Conservation (phyloP, 371 early-diverging fungal species). For the Rhizomucor pusillus region DNA sequence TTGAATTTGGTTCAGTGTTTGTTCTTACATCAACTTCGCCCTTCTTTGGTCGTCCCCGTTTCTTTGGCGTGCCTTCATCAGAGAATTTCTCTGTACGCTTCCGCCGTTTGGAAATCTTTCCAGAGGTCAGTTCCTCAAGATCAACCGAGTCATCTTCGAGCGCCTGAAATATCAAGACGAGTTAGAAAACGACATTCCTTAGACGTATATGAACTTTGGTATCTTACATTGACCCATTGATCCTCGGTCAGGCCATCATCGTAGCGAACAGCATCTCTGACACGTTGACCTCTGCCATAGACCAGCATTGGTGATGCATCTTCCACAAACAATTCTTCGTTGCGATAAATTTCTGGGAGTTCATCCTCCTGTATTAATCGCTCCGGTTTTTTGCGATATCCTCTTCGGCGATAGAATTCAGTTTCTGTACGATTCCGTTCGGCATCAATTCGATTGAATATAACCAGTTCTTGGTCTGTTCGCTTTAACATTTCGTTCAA, state of each 20-base stretch:
- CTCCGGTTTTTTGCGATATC: constrained; percentile 49
- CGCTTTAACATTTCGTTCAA: constrained; percentile 50
- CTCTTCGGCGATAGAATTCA: constrained; percentile 12
- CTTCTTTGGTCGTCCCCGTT: constrained; percentile 30
- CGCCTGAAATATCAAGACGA: constrained; percentile 27
- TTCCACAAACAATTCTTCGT: constrained; percentile 54
- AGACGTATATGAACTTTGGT: background rate
- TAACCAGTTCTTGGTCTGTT: constrained; percentile 27
- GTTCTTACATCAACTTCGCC: constrained; percentile 10
- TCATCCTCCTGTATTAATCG: constrained; percentile 84
- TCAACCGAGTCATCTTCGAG: constrained; percentile 64
- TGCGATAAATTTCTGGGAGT: constrained; percentile 76
- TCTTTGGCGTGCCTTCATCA: constrained; percentile 19
- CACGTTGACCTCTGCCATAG: constrained; percentile 65
- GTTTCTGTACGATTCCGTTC: constrained; percentile 45
- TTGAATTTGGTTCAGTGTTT: background rate
- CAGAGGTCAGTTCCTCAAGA: constrained; percentile 55
- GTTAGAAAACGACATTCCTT: background rate
- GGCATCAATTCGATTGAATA: constrained; percentile 39
- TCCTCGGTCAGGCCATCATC: constrained; percentile 95
- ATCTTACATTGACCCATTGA: constrained; percentile 76
- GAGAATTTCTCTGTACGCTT: constrained; percentile 14
- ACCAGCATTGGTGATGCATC: constrained; percentile 40
- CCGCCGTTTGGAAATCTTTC: constrained; percentile 26
- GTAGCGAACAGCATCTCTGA: constrained; percentile 70